Conservation (phyloP, 2,329 filamentous ascomycete genomes). For the Aplosporella prunicola region DNA sequence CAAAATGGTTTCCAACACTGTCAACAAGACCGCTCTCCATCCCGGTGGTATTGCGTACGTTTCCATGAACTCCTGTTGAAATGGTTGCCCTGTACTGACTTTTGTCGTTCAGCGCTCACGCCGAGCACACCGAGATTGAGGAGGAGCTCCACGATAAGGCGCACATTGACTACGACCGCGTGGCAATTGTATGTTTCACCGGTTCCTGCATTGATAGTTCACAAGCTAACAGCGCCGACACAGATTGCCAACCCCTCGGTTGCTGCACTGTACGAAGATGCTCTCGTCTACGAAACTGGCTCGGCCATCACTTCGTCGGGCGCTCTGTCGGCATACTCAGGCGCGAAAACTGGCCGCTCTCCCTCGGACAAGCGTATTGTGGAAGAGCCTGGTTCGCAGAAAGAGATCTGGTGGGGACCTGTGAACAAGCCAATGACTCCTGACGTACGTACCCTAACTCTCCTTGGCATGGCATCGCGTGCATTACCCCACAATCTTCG, state of each 20-base stretch:
- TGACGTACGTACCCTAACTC: constrained; percentile 60
- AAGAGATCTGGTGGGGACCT: constrained; percentile 96
- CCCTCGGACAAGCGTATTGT: constrained; percentile 97
- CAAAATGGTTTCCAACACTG: constrained; percentile 29
- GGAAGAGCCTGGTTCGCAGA: constrained; percentile 78
- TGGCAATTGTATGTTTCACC: constrained; percentile 70
- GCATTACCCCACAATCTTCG: constrained; percentile 9
- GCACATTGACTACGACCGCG: constrained; percentile 98
- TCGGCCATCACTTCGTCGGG: constrained; percentile 94
- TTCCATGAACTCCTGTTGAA: constrained; percentile 9
- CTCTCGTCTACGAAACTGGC: constrained; percentile 92
- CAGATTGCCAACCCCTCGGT: constrained; percentile 86
- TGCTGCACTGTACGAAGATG: constrained; percentile 96
- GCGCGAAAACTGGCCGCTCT: constrained; percentile 94
- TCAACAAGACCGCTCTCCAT: constrained; percentile 91
- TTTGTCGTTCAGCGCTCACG: constrained; percentile 30
- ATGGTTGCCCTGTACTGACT: constrained; percentile 3
- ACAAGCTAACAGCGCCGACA: constrained; percentile 4
- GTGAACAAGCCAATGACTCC: constrained; percentile 98
- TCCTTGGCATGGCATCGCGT: constrained; percentile 2
- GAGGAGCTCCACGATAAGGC: constrained; percentile 95
- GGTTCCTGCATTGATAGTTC: constrained; percentile 37
- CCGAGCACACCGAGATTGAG: constrained; percentile 92
- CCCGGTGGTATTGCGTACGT: constrained; percentile 83
- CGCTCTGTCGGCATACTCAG: constrained; percentile 93